Base-by-base conservation (phyloP, 1,284 basidiomycete species). In the Naganishia sp. region DNA sequence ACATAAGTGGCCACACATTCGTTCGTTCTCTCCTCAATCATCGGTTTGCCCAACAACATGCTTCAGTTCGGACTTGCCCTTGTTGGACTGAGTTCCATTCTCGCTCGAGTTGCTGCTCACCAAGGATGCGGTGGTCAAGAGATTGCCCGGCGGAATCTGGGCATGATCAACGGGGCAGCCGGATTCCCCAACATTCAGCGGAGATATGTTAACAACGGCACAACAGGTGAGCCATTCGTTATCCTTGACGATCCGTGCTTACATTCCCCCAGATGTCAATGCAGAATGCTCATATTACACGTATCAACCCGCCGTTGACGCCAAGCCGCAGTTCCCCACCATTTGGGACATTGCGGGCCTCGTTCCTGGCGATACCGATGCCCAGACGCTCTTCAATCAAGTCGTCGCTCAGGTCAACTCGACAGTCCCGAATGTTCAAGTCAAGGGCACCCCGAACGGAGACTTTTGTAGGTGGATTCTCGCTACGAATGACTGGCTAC, bases 271-370 rank as follows among this genome's bases (percentile, higher is more conserved):
- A 70, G 73, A 72, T 61, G 63, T 65, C 10, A 39, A 21, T 15
- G 39, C 60, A 15, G 71, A 70, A 69, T 79, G 77, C 64, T 67
- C 71, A 0, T 68, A 66, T 21, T 81, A 81, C 72, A 72, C 72
- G 4, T 78, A 79, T 70, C 61, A 69, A 10, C 74, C 73, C 21
- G 72, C 75, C 0, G 64, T 68, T 6, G 59, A 63, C 21, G 66
- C 73, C 66, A 44, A 43, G 33, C 44, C 70, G n/a, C n/a, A 71
- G 10, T 80, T 75, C 72, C 80, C 80, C 18, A 57, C 71, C 36
- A 74, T 75, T 56, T 82, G 80, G 80, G 49, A 75, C 9, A 77
- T 76, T 3, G 80, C 81, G 13, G 67, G 65, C 46, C 74, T 83
- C 44, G 70, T 81, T 1, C 39, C 72, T 0, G 72, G 72, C 25